Percentiles rank a stretch among this genome's conserved stretches.
phyloP scores from a whole-genome alignment of 164 flowering plant genomes.

The Annona cherimola region DNA sequence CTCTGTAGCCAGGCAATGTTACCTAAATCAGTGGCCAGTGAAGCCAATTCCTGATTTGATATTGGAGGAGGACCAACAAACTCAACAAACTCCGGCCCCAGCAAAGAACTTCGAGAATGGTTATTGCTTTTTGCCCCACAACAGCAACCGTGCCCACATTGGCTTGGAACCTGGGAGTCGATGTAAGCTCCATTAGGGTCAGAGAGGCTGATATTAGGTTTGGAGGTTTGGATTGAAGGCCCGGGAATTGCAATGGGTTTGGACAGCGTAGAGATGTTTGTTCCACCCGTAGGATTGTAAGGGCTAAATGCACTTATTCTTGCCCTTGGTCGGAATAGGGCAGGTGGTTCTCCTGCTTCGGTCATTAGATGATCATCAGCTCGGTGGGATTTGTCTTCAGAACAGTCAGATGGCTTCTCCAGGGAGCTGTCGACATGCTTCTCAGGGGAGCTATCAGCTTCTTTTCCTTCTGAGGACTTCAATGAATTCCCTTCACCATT shows the following conservation, averaged over 20 bases:
- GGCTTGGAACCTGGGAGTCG: slow-evolving; percentile 50
- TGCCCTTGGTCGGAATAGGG: slow-evolving; percentile 63
- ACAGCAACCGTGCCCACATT: slow-evolving; percentile 78
- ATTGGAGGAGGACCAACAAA: slow-evolving; percentile 54
- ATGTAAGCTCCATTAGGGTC: slow-evolving; percentile 38
- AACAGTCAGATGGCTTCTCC: slow-evolving; percentile 31
- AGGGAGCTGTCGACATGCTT: slow-evolving; percentile 25
- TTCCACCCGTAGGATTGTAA: slow-evolving; percentile 35
- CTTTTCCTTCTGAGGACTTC: slow-evolving; percentile 45
- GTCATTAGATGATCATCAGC: slow-evolving; percentile 19
- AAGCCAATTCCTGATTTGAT: slow-evolving; percentile 56
- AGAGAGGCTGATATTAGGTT: slow-evolving; percentile 39
- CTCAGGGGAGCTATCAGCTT: slow-evolving; percentile 35
- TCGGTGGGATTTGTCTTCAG: slow-evolving; percentile 19
- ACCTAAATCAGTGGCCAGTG: slow-evolving; percentile 64
- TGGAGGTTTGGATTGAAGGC: slow-evolving; percentile 35
- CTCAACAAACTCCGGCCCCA: slow-evolving; percentile 87
- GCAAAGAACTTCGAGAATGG: slow-evolving; percentile 30
- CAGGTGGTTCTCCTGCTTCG: slow-evolving; percentile 31
- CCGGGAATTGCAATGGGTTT: slow-evolving; percentile 30
- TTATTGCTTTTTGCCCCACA: slow-evolving; percentile 12
- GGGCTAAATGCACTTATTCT: slow-evolving; percentile 67
- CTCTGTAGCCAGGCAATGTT: slow-evolving; percentile 76
- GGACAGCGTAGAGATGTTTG: slow-evolving; percentile 17
- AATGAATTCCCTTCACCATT: slow-evolving; percentile 43